These are phyloP conservation scores for Colletotrichum truncatum DNA, from an alignment of 2,329 filamentous ascomycete species.

Conservation along the genomic window DNA sequence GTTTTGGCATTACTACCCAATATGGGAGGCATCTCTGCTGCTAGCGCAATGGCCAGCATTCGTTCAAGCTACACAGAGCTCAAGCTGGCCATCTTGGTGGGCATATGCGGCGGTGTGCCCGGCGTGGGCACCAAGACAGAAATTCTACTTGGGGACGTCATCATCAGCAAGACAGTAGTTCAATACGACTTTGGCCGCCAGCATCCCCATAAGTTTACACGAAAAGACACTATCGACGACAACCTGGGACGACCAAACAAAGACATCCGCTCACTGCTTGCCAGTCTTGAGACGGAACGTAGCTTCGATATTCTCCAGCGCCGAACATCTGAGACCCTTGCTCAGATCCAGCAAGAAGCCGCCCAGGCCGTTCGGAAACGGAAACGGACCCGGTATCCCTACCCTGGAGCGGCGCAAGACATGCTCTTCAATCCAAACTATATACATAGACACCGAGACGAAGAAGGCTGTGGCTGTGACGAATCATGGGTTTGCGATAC, in stretches of 20 bases:
- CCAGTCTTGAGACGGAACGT: slow-evolving; percentile 30
- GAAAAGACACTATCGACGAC: slow-evolving; percentile 30
- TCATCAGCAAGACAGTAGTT: slow-evolving; percentile 37
- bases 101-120: slow-evolving; percentile 37
- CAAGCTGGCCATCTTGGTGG: slow-evolving; percentile 36
- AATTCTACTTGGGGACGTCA: slow-evolving; percentile 41
- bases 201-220: slow-evolving; percentile 29
- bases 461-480: slow-evolving; percentile 11
- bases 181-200: slow-evolving; percentile 35
- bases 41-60: slow-evolving; percentile 29
- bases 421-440: slow-evolving; percentile 38
- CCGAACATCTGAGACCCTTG: slow-evolving; percentile 20
- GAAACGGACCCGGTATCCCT: slow-evolving; percentile 30
- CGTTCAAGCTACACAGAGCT: slow-evolving; percentile 40
- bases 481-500: slow-evolving; percentile 31
- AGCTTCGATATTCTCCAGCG: slow-evolving; percentile 24
- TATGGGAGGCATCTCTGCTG: slow-evolving; percentile 37
- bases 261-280: slow-evolving; percentile 39
- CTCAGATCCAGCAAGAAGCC: slow-evolving; percentile 31
- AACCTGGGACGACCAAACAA: slow-evolving; percentile 26
- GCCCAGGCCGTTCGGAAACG: slow-evolving; percentile 14
- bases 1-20: slow-evolving; percentile 40
- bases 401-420: slow-evolving; percentile 38
- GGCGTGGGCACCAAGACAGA: slow-evolving; percentile 2
- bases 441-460: slow-evolving; percentile 38